A percentile compares a stretch with the other conserved stretches of the same genome.
Conservation (phyloP, 2,329 filamentous ascomycete species). For the Emergomyces pasteurianus region DNA sequence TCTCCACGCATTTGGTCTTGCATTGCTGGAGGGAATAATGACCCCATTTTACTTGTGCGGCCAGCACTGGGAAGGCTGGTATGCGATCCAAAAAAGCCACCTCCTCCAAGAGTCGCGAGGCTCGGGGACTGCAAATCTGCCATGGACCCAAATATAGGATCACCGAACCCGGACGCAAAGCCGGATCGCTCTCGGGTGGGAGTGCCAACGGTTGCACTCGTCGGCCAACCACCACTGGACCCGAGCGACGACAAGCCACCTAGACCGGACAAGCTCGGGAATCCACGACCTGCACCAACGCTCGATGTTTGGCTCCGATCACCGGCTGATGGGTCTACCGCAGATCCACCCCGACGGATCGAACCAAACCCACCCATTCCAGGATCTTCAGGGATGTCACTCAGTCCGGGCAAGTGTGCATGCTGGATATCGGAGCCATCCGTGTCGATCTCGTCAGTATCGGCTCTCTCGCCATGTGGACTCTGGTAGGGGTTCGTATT, state of each 20-base stretch:
- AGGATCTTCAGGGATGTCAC: slow-evolving; percentile 40
- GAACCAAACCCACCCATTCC: slow-evolving; percentile 42
- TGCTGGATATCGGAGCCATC: slow-evolving; percentile 43
- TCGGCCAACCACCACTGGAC: slow-evolving; percentile 35
- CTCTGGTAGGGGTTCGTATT: slow-evolving; percentile 96
- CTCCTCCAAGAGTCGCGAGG: slow-evolving; percentile 27
- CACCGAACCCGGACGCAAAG: slow-evolving; percentile 41
- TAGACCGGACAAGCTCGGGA: slow-evolving; percentile 44
- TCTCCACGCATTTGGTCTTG: slow-evolving; percentile 73
- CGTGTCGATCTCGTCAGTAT: slow-evolving; percentile 49
- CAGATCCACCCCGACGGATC: slow-evolving; percentile 42
- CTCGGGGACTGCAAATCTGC: slow-evolving; percentile 55
- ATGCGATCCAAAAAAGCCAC: slow-evolving; percentile 53
- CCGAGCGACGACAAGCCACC: slow-evolving; percentile 44
- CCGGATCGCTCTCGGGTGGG: slow-evolving; percentile 49
- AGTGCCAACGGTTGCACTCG: slow-evolving; percentile 61
- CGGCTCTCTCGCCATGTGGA: slow-evolving; percentile 61
- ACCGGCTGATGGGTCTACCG: slow-evolving; percentile 54
- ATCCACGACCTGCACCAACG: slow-evolving; percentile 56
- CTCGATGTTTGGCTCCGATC: slow-evolving; percentile 92
- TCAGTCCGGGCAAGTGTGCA: slow-evolving; percentile 40
- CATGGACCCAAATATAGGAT: slow-evolving; percentile 60
- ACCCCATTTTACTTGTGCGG: slow-evolving; percentile 70
- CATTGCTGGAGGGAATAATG: slow-evolving; percentile 78
- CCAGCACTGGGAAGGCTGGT: slow-evolving; percentile 46